phyloP scores from a whole-genome alignment of 345 rosid genomes.

The Aethionema arabicum region DNA sequence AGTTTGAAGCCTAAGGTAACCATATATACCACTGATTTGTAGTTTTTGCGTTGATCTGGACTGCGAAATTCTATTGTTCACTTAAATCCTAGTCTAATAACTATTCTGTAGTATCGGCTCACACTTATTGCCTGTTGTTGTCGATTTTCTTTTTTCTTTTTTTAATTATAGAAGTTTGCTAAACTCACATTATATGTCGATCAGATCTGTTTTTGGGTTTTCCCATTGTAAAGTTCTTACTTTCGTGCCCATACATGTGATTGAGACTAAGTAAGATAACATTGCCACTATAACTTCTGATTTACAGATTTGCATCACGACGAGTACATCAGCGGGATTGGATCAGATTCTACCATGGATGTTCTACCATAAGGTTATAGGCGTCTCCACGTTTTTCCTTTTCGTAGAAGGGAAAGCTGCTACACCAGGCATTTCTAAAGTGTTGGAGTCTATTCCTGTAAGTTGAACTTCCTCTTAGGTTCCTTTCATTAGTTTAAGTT shows the following conservation, averaged over 20 bases:
- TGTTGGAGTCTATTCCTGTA: constrained; percentile 82
- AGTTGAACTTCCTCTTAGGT: constrained; percentile 30
- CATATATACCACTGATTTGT: background rate
- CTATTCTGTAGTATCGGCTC: background rate
- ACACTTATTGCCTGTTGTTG: background rate
- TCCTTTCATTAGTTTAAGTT: constrained; percentile 15
- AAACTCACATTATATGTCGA: background rate
- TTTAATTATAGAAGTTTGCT: constrained; percentile 12
- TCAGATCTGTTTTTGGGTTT: constrained; percentile 28
- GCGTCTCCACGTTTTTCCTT: constrained; percentile 83
- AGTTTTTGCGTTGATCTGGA: constrained; percentile 18
- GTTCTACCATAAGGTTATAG: constrained; percentile 93
- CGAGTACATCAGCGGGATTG: constrained; percentile 93
- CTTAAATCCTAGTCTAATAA: constrained; percentile 6
- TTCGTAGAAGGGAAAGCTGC: constrained; percentile 98
- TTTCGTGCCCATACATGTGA: constrained; percentile 5
- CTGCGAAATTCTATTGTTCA: background rate
- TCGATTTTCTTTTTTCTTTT: background rate
- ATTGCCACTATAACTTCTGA: constrained; percentile 20
- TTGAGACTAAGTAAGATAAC: background rate
- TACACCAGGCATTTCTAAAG: constrained; percentile 68
- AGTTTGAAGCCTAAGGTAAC: constrained; percentile 65
- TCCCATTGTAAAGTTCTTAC: background rate
- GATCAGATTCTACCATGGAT: constrained; percentile 98
- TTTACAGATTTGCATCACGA: constrained; percentile 73